phyloP scores from a whole-genome alignment of 2,329 filamentous ascomycete species.

The Neurospora sp. region DNA sequence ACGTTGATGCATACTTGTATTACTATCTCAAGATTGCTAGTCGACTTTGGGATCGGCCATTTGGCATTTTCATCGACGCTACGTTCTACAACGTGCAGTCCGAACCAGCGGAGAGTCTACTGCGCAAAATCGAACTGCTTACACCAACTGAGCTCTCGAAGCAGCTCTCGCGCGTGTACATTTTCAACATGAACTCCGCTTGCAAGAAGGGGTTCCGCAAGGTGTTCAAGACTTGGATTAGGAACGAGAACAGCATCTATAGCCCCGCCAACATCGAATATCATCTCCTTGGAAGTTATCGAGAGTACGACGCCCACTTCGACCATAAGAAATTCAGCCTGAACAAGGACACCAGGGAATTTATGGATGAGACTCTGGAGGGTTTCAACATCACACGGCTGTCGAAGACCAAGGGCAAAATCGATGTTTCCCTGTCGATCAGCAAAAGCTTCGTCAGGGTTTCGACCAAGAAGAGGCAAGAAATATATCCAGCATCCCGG shows the following conservation, averaged over 20 bases:
- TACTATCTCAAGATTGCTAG: conserved; percentile 65
- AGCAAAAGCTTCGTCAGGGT: conserved; percentile 62
- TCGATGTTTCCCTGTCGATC: conserved; percentile 59
- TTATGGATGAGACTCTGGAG: conserved; percentile 56
- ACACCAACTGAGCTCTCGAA: conserved; percentile 51
- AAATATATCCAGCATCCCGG: conserved; percentile 52
- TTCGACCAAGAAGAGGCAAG: conserved; percentile 59
- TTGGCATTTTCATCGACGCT: conserved; percentile 58
- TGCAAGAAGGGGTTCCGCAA: conserved; percentile 59
- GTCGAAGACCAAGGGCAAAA: conserved; percentile 61
- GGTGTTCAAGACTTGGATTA: conserved; percentile 50
- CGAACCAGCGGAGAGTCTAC: conserved; percentile 55
- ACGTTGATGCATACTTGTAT: conserved; percentile 56
- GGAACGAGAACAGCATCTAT: conserved; percentile 50
- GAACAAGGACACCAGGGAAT: conserved; percentile 60
- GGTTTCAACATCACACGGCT: conserved; percentile 57
- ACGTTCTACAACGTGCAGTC: conserved; percentile 61
- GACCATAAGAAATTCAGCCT: conserved; percentile 56
- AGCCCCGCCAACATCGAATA: conserved; percentile 58
- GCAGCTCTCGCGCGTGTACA: conserved; percentile 52
- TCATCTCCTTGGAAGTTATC: conserved; percentile 53
- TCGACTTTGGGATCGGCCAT: conserved; percentile 59
- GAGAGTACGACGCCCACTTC: conserved; percentile 57
- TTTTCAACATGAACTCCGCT: conserved; percentile 66
- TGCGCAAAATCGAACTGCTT: conserved; percentile 52